phyloP scores from a whole-genome alignment of 2,329 filamentous ascomycete species.

The Sclerotinia minor region DNA sequence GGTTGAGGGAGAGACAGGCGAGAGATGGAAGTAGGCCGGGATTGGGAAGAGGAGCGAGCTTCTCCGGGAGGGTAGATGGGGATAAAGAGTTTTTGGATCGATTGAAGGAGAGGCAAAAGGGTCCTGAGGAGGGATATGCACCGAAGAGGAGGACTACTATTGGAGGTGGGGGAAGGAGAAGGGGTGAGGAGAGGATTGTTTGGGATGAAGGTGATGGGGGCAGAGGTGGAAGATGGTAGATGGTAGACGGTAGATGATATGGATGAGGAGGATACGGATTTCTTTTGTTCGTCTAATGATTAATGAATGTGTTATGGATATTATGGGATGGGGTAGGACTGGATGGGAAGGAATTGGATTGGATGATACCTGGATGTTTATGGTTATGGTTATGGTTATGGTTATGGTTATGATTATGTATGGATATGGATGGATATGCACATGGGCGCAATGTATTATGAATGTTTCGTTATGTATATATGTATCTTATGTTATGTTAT shows the following conservation, averaged over 20 bases:
- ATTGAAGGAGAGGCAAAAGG: constrained; percentile 29
- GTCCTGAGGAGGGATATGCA: constrained; percentile 2
- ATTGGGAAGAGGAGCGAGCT: background rate
- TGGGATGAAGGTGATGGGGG: constrained; percentile 21
- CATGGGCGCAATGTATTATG: background rate
- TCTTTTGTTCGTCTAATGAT: constrained; percentile 7
- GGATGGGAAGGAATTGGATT: background rate
- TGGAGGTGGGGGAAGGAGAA: background rate
- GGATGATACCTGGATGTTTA: background rate
- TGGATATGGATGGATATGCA: background rate
- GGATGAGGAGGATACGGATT: background rate
- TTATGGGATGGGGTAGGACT: background rate
- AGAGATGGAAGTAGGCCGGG: background rate
- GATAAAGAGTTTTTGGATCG: constrained; percentile 23
- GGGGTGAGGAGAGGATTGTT: constrained; percentile 19
- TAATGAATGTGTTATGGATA: background rate
- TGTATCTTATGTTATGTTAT: background rate
- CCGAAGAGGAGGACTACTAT: constrained; percentile 20
- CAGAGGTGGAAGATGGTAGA: constrained; percentile 18
- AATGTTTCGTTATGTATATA: too few relatives aligned
- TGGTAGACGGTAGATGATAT: background rate
- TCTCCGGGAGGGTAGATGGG: background rate
- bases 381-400: background rate
- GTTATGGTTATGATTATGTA: background rate
- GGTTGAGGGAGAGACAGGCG: constrained; percentile 1